Conservation (phyloP, 2,329 filamentous ascomycete genomes). For the Aspergillus piperis region DNA sequence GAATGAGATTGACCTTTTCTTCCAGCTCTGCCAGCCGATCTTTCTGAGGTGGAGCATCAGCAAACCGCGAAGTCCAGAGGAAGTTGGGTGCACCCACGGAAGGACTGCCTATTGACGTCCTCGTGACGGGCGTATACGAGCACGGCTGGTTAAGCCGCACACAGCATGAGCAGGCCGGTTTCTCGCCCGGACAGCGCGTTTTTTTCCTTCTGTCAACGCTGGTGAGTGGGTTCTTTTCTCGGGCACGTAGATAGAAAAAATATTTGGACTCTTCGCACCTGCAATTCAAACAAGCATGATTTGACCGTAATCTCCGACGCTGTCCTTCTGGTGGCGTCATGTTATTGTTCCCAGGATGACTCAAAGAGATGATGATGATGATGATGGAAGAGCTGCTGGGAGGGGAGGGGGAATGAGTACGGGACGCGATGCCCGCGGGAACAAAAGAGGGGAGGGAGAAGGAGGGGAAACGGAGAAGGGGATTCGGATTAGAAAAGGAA, state of each 20-base stretch:
- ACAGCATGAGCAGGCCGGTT: constrained; percentile 55
- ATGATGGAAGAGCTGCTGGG: background rate
- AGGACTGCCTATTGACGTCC: constrained; percentile 44
- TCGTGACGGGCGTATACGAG: constrained; percentile 44
- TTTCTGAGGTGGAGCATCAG: constrained; percentile 39
- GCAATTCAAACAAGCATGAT: constrained; percentile 49
- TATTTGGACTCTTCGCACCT: constrained; percentile 36
- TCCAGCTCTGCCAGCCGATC: constrained; percentile 55
- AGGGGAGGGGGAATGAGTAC: background rate
- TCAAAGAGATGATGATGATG: background rate
- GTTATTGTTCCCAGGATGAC: background rate
- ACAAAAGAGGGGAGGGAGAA: too few relatives aligned
- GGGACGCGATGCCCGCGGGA: background rate
- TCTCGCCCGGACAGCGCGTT: constrained; percentile 55
- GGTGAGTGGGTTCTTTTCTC: constrained; percentile 14
- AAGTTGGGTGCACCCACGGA: constrained; percentile 40
- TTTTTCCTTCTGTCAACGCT: constrained; percentile 47
- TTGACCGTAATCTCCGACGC: constrained; percentile 36
- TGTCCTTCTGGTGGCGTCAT: constrained; percentile 33
- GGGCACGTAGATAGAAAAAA: background rate
- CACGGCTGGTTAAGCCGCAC: constrained; percentile 52
- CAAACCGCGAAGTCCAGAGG: background rate
- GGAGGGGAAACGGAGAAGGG: too few relatives aligned
- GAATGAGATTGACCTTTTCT: constrained; percentile 55
- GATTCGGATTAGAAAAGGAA: too few relatives aligned